These are phyloP conservation scores for Neckera pumila DNA, from an alignment of 225 moss, liverwort and hornwort genomes.

Conservation along the genomic window DNA sequence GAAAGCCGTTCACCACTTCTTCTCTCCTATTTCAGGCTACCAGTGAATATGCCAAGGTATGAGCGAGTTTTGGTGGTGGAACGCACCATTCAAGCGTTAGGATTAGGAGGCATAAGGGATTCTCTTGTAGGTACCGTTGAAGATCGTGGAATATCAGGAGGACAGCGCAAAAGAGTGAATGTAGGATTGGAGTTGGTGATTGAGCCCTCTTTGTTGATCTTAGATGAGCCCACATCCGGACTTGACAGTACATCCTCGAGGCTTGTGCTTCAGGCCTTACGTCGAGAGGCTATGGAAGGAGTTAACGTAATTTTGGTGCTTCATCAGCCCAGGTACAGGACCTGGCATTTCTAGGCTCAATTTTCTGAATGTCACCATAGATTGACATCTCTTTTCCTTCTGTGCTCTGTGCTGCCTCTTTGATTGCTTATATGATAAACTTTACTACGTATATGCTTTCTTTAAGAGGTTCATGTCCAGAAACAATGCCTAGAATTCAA, in stretches of 20 bases:
- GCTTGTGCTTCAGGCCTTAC: slow-evolving; percentile 77
- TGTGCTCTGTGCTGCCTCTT: background rate
- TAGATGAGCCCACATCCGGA: slow-evolving; percentile 97
- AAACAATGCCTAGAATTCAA: background rate
- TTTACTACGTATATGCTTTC: background rate
- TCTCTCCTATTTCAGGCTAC: slow-evolving; percentile 47
- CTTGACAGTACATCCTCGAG: slow-evolving; percentile 91
- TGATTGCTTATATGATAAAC: background rate
- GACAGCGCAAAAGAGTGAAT: slow-evolving; percentile 94
- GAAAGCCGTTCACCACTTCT: background rate
- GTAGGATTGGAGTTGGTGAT: slow-evolving; percentile 92
- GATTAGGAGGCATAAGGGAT: slow-evolving; percentile 57
- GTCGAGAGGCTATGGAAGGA: slow-evolving; percentile 68
- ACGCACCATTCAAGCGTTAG: slow-evolving; percentile 75
- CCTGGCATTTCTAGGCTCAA: background rate
- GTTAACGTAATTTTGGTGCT: slow-evolving; percentile 81
- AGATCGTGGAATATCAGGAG: slow-evolving; percentile 88
- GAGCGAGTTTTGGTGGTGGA: slow-evolving; percentile 87
- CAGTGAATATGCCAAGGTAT: slow-evolving; percentile 50
- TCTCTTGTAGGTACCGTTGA: slow-evolving; percentile 87
- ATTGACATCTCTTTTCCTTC: background rate
- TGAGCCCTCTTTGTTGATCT: slow-evolving; percentile 77
- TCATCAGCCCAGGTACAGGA: slow-evolving; percentile 83
- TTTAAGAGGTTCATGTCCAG: background rate
- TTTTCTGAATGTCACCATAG: background rate